phyloP scores from a whole-genome alignment of 352 stramenopile species.

The Globisporangium megalacanthum region DNA sequence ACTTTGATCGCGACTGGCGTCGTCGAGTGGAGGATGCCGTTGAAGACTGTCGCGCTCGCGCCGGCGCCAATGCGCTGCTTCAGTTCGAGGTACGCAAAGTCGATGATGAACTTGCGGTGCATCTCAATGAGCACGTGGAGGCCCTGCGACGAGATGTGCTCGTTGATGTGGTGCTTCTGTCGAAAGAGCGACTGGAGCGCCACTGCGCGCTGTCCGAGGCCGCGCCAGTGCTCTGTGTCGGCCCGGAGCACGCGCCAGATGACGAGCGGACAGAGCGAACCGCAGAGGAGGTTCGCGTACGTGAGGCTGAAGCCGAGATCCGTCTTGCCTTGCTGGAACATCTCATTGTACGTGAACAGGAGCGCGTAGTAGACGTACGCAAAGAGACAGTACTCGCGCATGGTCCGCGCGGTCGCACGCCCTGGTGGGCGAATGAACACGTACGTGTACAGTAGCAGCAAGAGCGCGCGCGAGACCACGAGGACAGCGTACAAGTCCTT shows the following conservation, averaged over 20 bases:
- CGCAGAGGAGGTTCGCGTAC: slow-evolving; percentile 15
- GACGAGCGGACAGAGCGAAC: slow-evolving; percentile 25
- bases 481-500: neutral
- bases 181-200: slow-evolving; percentile 17
- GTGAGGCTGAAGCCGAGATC: slow-evolving; percentile 1
- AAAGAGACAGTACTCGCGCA: slow-evolving; percentile 9
- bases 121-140: slow-evolving; percentile 62
- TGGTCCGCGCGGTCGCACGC: neutral
- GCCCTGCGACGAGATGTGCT: slow-evolving; percentile 32
- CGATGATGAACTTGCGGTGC: slow-evolving; percentile 61
- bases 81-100: slow-evolving; percentile 58
- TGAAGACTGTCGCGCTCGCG: slow-evolving; percentile 43
- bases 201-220: slow-evolving; percentile 31
- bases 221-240: slow-evolving; percentile 45
- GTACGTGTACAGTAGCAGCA: slow-evolving; percentile 18
- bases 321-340: slow-evolving; percentile 13
- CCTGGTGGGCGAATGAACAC: slow-evolving; percentile 15
- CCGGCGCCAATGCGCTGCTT: slow-evolving; percentile 41
- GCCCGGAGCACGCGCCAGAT: slow-evolving; percentile 50
- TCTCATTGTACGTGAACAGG: slow-evolving; percentile 15
- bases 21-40: slow-evolving; percentile 27
- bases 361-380: slow-evolving; percentile 27
- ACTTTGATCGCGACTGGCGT: slow-evolving; percentile 53
- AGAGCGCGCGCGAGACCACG: neutral
- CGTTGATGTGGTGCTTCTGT: slow-evolving; percentile 18